A percentile compares a stretch with the other conserved stretches of the same genome.
phyloP scores from a whole-genome alignment of 352 stramenopile genomes.

The Phytophthora uliginosa region DNA sequence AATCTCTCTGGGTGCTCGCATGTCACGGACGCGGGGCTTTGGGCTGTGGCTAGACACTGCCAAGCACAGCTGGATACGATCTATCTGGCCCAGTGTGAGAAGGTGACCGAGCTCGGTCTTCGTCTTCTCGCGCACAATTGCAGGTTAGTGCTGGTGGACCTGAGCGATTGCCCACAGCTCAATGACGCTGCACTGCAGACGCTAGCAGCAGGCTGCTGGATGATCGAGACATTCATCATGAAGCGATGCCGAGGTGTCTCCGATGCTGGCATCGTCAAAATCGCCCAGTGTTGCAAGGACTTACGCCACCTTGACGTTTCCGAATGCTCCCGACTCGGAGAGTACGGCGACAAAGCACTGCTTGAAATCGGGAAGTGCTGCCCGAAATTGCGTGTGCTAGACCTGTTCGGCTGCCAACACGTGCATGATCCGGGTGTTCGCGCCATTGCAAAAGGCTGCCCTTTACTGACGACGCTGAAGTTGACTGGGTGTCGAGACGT shows the following conservation, averaged over 20 bases:
- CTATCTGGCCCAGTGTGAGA: conserved; percentile 78
- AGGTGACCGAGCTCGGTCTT: conserved; percentile 91
- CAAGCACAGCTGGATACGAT: conserved; percentile 69
- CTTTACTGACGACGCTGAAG: conserved; percentile 84
- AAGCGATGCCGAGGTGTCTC: conserved; percentile 82
- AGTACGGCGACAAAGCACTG: conserved; percentile 94
- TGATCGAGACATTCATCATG: conserved; percentile 86
- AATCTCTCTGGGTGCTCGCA: conserved; percentile 70
- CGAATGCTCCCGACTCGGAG: conserved; percentile 86
- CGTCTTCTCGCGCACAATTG: conserved; percentile 92
- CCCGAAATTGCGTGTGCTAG: conserved; percentile 73
- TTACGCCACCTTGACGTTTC: conserved; percentile 88
- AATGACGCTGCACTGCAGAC: conserved; percentile 89
- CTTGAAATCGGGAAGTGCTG: conserved; percentile 91
- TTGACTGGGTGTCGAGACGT: conserved; percentile 90
- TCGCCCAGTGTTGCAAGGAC: conserved; percentile 89
- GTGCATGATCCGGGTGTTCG: conserved; percentile 86
- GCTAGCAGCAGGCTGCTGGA: conserved; percentile 90
- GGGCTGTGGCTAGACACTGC: conserved; percentile 87
- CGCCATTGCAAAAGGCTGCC: conserved; percentile 87
- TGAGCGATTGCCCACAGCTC: conserved; percentile 88
- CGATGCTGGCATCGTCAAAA: conserved; percentile 88
- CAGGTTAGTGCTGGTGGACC: conserved; percentile 78
- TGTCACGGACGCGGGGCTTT: conserved; percentile 92
- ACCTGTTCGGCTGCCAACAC: conserved; percentile 92